phyloP scores from a whole-genome alignment of 2,329 filamentous ascomycete species.

The Trichophyton benhamiae region DNA sequence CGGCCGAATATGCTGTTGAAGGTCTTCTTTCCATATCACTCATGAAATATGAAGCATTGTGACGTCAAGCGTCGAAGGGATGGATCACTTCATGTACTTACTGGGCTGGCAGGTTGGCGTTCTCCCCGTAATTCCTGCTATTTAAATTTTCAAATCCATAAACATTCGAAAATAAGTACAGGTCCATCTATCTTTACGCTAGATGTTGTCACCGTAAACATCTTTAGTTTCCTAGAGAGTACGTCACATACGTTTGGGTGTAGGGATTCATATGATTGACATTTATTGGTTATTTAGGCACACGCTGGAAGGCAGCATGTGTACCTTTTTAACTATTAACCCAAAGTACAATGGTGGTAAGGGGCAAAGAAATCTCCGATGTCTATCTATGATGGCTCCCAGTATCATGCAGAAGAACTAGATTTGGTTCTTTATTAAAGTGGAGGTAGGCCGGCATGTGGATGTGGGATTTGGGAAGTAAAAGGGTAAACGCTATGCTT shows the following conservation, averaged over 20 bases:
- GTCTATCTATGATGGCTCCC: neutral
- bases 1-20: neutral
- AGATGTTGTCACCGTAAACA: neutral
- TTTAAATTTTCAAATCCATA: neutral
- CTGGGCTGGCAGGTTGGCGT: neutral
- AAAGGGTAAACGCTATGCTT: neutral
- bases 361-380: neutral
- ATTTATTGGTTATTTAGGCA: neutral
- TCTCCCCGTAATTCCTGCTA: neutral
- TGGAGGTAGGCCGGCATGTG: neutral
- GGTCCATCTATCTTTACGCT: neutral
- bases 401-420: neutral
- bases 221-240: no score
- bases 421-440: neutral
- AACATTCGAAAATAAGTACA: neutral
- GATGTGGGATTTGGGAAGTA: neutral
- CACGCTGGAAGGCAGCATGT: neutral
- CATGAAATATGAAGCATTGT: neutral
- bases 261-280: neutral
- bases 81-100: neutral
- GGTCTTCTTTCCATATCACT: neutral
- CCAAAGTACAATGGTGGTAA: neutral
- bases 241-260: no score
- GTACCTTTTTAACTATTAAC: neutral
- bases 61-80: neutral